Conservation (phyloP, 176 grass and related monocot species). For the Avena atlantica region DNA sequence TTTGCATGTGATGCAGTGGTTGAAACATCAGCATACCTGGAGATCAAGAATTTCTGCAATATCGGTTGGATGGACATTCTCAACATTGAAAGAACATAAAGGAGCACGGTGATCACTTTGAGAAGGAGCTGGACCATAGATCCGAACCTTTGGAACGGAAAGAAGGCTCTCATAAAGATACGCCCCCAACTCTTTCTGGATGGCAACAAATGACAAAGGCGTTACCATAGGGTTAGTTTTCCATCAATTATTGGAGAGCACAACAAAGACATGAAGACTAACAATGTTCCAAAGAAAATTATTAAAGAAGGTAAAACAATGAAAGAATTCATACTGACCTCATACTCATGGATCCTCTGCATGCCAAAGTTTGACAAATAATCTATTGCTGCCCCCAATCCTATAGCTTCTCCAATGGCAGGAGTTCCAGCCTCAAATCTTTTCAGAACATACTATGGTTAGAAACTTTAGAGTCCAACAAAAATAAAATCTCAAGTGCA, state of each 20-base stretch:
- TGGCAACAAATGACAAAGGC: conserved; percentile 34
- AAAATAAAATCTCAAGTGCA: not conserved
- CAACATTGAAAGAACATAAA: conserved; percentile 88
- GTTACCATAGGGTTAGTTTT: conserved; percentile 30
- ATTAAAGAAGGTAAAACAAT: conserved; percentile 4
- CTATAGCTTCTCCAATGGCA: conserved; percentile 90
- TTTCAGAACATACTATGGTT: conserved; percentile 30
- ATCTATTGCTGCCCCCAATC: conserved; percentile 82
- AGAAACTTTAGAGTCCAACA: not conserved
- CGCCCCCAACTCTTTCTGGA: conserved; percentile 59
- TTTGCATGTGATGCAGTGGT: conserved; percentile 19
- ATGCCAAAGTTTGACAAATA: conserved; percentile 82
- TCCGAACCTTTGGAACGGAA: conserved; percentile 67
- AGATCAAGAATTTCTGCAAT: conserved; percentile 87
- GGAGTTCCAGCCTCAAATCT: conserved; percentile 98
- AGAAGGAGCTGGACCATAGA: conserved; percentile 79
- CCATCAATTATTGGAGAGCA: conserved; percentile 39
- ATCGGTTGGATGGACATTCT: conserved; percentile 93
- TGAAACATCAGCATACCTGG: conserved; percentile 61
- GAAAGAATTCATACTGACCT: conserved; percentile 54
- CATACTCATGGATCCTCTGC: conserved; percentile 83
- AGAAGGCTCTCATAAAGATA: conserved; percentile 75
- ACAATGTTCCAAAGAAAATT: conserved; percentile 12
- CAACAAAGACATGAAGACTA: not conserved
- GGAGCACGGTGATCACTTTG: conserved; percentile 59